Conservation (phyloP, 2,329 filamentous ascomycete genomes). For the Colletotrichum tabaci region DNA sequence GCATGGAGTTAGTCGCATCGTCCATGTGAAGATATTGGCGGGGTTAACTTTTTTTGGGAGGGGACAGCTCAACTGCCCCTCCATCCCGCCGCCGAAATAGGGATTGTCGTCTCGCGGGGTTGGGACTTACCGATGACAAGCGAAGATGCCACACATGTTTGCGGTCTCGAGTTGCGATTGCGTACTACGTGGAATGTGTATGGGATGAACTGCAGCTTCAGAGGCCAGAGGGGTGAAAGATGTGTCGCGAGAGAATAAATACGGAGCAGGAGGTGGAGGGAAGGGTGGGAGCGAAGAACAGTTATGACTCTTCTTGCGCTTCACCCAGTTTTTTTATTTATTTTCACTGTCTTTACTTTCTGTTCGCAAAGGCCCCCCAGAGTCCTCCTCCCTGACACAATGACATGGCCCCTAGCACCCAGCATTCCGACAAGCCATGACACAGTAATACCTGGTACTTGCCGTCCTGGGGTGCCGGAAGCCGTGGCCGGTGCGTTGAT, state of each 20-base stretch:
- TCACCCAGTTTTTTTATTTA: conserved; percentile 35
- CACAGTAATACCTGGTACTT: conserved; percentile 32
- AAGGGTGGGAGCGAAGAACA: conserved; percentile 29
- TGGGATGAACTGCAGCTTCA: conserved; percentile 23
- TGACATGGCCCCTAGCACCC: conserved; percentile 34
- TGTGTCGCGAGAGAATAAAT: conserved; percentile 36
- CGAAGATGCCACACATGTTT: conserved; percentile 97
- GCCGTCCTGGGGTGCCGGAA: conserved; percentile 8
- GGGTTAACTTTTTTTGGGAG: conserved; percentile 48
- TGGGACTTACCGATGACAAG: conserved; percentile 82
- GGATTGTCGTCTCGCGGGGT: conserved; percentile 23
- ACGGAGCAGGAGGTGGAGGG: conserved; percentile 34
- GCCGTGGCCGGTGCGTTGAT: conserved; percentile 19
- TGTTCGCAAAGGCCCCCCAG: conserved; percentile 28
- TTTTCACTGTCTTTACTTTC: conserved; percentile 12
- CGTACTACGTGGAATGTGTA: conserved; percentile 15
- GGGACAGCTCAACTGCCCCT: conserved; percentile 53
- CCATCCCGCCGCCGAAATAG: conserved; percentile 47
- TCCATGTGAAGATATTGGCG: conserved; percentile 47
- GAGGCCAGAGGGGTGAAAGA: conserved; percentile 26
- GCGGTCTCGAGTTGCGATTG: conserved; percentile 47
- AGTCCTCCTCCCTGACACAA: conserved; percentile 31
- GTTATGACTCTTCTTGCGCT: conserved; percentile 42
- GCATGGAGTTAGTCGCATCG: conserved; percentile 44
- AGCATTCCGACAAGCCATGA: conserved; percentile 30